Evolutionary conservation across 2,329 filamentous ascomycete species (phyloP).

Genomic region (Parasarocladium wereldwijsianum): DNA sequence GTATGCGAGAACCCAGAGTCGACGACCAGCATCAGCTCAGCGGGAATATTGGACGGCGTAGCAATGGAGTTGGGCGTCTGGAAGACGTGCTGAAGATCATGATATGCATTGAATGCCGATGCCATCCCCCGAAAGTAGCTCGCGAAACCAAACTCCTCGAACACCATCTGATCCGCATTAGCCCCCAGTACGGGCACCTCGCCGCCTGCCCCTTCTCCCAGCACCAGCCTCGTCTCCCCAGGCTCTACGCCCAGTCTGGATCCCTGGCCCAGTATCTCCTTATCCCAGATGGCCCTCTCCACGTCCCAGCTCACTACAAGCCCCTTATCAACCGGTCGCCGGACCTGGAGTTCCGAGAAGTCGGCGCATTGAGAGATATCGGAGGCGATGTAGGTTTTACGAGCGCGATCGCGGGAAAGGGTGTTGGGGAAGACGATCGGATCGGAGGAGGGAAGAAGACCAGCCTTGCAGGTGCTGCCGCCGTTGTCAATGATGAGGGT

Average conservation of each 20-base stretch:
- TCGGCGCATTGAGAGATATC: conserved; percentile 70
- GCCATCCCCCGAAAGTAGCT: conserved; percentile 68
- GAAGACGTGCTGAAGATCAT: conserved; percentile 58
- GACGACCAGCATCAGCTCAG: conserved; percentile 74
- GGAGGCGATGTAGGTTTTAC: conserved; percentile 63
- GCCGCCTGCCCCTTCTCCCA: conserved; percentile 76
- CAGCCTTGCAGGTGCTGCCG: conserved; percentile 81
- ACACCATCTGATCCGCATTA: conserved; percentile 91
- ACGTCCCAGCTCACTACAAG: conserved; percentile 95
- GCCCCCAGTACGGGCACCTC: conserved; percentile 67
- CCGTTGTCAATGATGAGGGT: conserved; percentile 92
- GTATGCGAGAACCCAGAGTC: conserved; percentile 92
- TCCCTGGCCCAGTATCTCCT: conserved; percentile 61
- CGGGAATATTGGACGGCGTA: conserved; percentile 32
- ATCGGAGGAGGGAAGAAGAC: conserved; percentile 44
- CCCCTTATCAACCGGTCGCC: conserved; percentile 83
- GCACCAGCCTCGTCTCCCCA: conserved; percentile 64
- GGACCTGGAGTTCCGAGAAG: conserved; percentile 77
- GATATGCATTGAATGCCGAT: conserved; percentile 66
- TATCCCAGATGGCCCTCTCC: conserved; percentile 90
- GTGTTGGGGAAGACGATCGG: conserved; percentile 76
- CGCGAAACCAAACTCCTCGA: conserved; percentile 91
- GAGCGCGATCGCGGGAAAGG: conserved; percentile 68
- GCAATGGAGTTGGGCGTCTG: conserved; percentile 38
- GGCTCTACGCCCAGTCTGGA: conserved; percentile 60